A percentile compares a stretch with the other conserved stretches of the same genome.
Conservation (phyloP, 2,329 filamentous ascomycete genomes). For the Colletotrichum sp. region DNA sequence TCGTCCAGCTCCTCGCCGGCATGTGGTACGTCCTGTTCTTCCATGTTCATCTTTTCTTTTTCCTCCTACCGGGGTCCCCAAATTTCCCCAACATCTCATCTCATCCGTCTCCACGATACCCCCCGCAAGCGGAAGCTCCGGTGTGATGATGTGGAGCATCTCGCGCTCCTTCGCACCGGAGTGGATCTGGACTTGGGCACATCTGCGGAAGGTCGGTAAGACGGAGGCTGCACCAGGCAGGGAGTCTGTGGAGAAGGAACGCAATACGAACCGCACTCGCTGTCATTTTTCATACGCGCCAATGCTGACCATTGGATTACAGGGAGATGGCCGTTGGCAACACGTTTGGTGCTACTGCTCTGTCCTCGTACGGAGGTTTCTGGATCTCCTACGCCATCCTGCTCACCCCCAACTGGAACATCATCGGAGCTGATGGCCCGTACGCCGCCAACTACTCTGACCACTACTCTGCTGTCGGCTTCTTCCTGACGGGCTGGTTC, state of each 20-base stretch:
- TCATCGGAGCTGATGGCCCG: conserved; percentile 48
- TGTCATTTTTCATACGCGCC: not conserved
- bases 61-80: not conserved
- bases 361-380: conserved; percentile 85
- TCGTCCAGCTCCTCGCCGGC: conserved; percentile 80
- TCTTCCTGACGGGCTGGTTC: conserved; percentile 83
- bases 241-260: not conserved
- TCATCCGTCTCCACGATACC: conserved; percentile 15
- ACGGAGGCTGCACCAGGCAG: not conserved
- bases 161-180: conserved; percentile 10
- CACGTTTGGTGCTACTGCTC: conserved; percentile 82
- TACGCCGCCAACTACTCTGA: conserved; percentile 51
- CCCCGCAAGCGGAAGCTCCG: conserved; percentile 13
- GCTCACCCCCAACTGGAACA: conserved; percentile 70
- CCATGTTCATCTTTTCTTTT: not conserved
- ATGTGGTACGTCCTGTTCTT: conserved; percentile 72
- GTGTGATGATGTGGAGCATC: not conserved
- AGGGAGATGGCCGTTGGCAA: conserved; percentile 90
- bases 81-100: conserved; percentile 16
- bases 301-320: conserved; percentile 7
- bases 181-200: not conserved
- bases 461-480: conserved; percentile 68
- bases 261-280: not conserved
- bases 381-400: conserved; percentile 80
- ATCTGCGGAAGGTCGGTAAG: not conserved